Evolutionary conservation across 768 basidiomycete genomes (phyloP).

Genomic region (Hypholoma sublateritium): DNA sequence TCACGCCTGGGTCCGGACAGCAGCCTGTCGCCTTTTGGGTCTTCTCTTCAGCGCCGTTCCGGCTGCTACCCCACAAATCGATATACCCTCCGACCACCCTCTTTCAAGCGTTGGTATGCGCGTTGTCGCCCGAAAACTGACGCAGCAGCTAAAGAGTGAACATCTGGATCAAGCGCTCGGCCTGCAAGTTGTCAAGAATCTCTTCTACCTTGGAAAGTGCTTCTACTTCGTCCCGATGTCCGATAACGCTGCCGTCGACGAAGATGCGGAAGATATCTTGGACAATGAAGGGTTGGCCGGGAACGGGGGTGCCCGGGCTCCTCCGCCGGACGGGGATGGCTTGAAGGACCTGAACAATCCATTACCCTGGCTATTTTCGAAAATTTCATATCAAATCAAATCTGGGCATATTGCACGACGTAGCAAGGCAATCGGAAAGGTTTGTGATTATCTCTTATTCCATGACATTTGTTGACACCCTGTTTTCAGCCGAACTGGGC

Average conservation of each 20-base stretch:
- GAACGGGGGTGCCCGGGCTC: conserved; percentile 16
- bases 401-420: conserved; percentile 73
- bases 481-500: conserved; percentile 74
- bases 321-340: conserved; percentile 19
- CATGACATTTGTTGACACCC: conserved; percentile 1
- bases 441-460: conserved; percentile 27
- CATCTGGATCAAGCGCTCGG: conserved; percentile 72
- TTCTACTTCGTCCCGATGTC: conserved; percentile 50
- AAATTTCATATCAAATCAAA: conserved; percentile 83
- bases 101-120: conserved; percentile 58
- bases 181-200: conserved; percentile 87
- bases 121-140: conserved; percentile 71
- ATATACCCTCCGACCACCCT: conserved; percentile 38
- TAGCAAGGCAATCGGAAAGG: conserved; percentile 46
- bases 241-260: conserved; percentile 28
- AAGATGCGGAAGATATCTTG: conserved; percentile 28
- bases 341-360: conserved; percentile 44
- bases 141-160: conserved; percentile 78
- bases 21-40: conserved; percentile 76
- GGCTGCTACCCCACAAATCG: conserved; percentile 33
- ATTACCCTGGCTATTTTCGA: conserved; percentile 92
- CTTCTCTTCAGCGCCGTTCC: conserved; percentile 59
- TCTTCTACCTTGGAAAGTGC: conserved; percentile 90
- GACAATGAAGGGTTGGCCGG: conserved; percentile 24
- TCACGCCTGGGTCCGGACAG: conserved; percentile 91